phyloP scores from a whole-genome alignment of 306 rosid genomes.

The Arachis hypogaea region DNA sequence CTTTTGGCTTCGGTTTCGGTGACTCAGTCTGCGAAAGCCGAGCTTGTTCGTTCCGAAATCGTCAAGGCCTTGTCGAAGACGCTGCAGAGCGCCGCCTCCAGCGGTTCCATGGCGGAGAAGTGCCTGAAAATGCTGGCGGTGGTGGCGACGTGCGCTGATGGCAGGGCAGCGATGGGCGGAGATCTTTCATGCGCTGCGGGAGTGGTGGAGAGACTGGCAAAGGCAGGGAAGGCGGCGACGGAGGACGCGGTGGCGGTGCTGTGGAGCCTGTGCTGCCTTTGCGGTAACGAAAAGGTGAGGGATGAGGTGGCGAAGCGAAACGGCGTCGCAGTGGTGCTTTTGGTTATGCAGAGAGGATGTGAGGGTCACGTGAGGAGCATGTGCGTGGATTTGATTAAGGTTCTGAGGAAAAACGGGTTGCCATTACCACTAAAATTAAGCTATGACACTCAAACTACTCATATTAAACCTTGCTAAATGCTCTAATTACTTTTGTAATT shows the following conservation, averaged over 20 bases:
- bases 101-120: conserved; percentile 34
- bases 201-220: conserved; percentile 50
- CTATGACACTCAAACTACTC: conserved; percentile 55
- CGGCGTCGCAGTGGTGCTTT: conserved; percentile 51
- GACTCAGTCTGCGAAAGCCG: conserved; percentile 46
- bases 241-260: conserved; percentile 58
- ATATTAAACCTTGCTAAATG: conserved; percentile 52
- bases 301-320: conserved; percentile 51
- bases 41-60: conserved; percentile 49
- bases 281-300: conserved; percentile 47
- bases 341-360: conserved; percentile 60
- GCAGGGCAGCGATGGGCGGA: conserved; percentile 47
- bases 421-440: conserved; percentile 6
- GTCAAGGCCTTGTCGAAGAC: conserved; percentile 34
- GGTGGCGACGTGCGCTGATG: conserved; percentile 53
- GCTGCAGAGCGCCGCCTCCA: conserved; percentile 18
- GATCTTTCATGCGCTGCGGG: conserved; percentile 39
- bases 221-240: conserved; percentile 46
- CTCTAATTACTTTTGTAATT: background rate
- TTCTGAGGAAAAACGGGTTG: conserved; percentile 38
- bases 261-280: conserved; percentile 56
- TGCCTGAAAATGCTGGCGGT: conserved; percentile 43
- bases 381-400: conserved; percentile 59
- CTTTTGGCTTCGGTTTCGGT: conserved; percentile 38
- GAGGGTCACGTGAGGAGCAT: conserved; percentile 57